phyloP scores from a whole-genome alignment of 2,329 filamentous ascomycete species.

The Exophiala sp. region DNA sequence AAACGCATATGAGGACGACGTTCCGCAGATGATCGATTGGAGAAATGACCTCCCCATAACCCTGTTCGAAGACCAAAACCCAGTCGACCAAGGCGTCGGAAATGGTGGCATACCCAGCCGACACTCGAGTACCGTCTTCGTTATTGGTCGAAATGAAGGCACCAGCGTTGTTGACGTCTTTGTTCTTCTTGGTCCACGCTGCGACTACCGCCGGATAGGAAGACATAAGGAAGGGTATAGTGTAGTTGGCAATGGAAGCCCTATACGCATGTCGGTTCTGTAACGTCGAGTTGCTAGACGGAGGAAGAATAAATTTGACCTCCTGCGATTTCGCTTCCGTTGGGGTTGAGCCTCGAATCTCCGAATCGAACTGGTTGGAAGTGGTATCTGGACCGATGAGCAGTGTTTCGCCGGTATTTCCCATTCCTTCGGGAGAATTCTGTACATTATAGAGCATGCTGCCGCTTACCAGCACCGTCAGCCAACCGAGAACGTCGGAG shows the following conservation, averaged over 20 bases:
- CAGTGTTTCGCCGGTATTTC: conserved; percentile 65
- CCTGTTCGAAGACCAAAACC: conserved; percentile 77
- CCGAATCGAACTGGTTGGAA: conserved; percentile 61
- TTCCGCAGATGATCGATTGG: conserved; percentile 73
- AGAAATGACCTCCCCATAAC: conserved; percentile 67
- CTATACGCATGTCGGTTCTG: conserved; percentile 21
- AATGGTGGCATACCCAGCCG: conserved; percentile 75
- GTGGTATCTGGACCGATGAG: conserved; percentile 64
- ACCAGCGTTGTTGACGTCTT: conserved; percentile 62
- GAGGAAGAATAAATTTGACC: conserved; percentile 27
- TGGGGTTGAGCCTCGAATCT: conserved; percentile 33
- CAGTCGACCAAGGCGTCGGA: conserved; percentile 70
- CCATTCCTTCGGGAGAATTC: conserved; percentile 65
- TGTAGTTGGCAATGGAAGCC: conserved; percentile 31
- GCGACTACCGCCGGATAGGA: conserved; percentile 61
- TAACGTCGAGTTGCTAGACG: conserved; percentile 16
- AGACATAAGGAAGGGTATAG: conserved; percentile 56
- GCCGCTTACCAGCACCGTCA: conserved; percentile 74
- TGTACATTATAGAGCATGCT: conserved; percentile 61
- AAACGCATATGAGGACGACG: conserved; percentile 79
- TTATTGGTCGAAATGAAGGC: conserved; percentile 67
- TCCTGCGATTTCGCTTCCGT: conserved; percentile 35
- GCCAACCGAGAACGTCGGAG: conserved; percentile 70
- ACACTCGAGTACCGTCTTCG: conserved; percentile 66
- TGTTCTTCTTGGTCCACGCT: conserved; percentile 55